Percentiles rank a stretch among this genome's conserved stretches.
Evolutionary conservation across 805 yeast genomes (phyloP).

Genomic region (Gaillardinia entomophila): DNA sequence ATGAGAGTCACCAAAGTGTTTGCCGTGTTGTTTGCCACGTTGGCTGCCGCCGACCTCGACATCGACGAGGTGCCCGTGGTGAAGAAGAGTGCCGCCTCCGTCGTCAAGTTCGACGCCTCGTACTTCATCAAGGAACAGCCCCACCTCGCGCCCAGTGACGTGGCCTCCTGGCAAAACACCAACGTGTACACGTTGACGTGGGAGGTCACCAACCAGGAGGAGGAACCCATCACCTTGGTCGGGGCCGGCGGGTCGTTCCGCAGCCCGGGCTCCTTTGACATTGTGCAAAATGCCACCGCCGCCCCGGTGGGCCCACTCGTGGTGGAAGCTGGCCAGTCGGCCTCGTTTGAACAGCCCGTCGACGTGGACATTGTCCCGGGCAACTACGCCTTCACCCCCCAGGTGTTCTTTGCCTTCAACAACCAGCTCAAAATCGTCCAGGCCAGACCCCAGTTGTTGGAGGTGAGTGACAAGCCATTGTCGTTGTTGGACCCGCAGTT

Average conservation of each 20-base stretch:
- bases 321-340: constrained; percentile 45
- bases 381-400: constrained; percentile 55
- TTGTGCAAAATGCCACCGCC: constrained; percentile 57
- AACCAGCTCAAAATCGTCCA: constrained; percentile 50
- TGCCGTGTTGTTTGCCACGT: constrained; percentile 4
- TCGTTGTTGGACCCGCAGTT: constrained; percentile 72
- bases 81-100: constrained; percentile 7
- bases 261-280: constrained; percentile 47
- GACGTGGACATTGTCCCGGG: constrained; percentile 54
- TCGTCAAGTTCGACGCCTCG: constrained; percentile 42
- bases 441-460: constrained; percentile 51
- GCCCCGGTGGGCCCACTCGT: constrained; percentile 57
- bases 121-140: constrained; percentile 46
- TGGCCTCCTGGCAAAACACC: constrained; percentile 42
- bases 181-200: constrained; percentile 49
- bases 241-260: constrained; percentile 68
- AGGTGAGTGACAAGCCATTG: constrained; percentile 58
- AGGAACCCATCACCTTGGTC: constrained; percentile 43
- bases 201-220: constrained; percentile 49
- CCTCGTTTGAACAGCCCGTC: constrained; percentile 51
- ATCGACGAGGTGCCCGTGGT: constrained; percentile 6
- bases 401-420: constrained; percentile 46
- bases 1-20: constrained; percentile 1
- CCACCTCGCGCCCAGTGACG: constrained; percentile 28
- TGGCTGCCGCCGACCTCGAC: constrained; percentile 6